Conservation (phyloP, 805 yeast genomes). For the Grigorovia yakushimaensis region DNA sequence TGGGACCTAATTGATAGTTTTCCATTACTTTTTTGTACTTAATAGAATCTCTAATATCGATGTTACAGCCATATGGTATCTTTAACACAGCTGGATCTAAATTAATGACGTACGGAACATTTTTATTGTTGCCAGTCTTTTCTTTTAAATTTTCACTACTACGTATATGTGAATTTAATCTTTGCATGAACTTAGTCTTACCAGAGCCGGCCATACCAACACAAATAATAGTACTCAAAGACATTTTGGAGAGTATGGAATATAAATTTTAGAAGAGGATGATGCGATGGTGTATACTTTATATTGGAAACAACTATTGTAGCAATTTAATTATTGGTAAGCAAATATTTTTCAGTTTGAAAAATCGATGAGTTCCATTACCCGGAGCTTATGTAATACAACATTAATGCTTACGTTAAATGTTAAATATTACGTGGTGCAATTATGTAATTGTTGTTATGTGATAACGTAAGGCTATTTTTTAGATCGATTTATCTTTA, state of each 20-base stretch:
- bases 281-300: too few relatives aligned
- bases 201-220: slow-evolving; percentile 77
- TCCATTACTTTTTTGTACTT: slow-evolving; percentile 96
- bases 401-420: too few relatives aligned
- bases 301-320: neutral
- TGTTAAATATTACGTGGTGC: too few relatives aligned
- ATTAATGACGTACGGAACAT: slow-evolving; percentile 81
- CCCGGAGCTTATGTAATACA: neutral
- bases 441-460: too few relatives aligned
- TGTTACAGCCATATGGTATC: slow-evolving; percentile 89
- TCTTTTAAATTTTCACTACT: slow-evolving; percentile 58
- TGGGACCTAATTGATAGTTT: slow-evolving; percentile 89
- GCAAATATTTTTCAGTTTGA: neutral
- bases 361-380: neutral
- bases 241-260: slow-evolving; percentile 15
- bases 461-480: neutral
- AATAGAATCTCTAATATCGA: slow-evolving; percentile 92
- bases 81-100: slow-evolving; percentile 93
- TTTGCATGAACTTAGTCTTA: slow-evolving; percentile 94
- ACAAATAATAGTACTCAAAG: slow-evolving; percentile 37
- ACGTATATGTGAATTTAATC: slow-evolving; percentile 84
- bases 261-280: too few relatives aligned
- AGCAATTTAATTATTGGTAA: neutral
- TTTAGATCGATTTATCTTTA: too few relatives aligned
- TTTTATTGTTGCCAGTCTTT: slow-evolving; percentile 63